phyloP scores from a whole-genome alignment of 1,139 yeast genomes.

The Scheffersomyces stambukii region DNA sequence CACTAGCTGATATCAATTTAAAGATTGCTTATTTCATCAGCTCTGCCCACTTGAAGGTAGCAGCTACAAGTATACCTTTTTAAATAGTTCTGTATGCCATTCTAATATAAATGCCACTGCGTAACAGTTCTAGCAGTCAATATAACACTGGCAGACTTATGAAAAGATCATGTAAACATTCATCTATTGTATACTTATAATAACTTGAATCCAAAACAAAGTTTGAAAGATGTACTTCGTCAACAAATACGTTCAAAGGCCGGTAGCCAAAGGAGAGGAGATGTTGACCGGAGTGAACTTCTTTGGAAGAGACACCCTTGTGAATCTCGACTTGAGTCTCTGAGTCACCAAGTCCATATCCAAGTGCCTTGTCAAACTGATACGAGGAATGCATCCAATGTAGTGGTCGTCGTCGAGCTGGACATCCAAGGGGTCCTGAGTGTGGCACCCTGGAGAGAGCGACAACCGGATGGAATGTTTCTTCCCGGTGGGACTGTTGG shows the following conservation, averaged over 20 bases:
- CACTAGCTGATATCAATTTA: no score
- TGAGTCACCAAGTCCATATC: conserved; percentile 89
- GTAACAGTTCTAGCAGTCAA: no score
- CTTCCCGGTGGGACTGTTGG: conserved; percentile 55
- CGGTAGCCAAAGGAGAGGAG: conserved; percentile 54
- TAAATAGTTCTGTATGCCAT: no score
- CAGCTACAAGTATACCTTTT: no score
- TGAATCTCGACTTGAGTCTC: conserved; percentile 75
- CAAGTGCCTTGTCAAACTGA: conserved; percentile 85
- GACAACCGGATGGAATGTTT: conserved; percentile 85
- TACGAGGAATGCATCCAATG: conserved; percentile 90
- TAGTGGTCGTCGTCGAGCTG: conserved; percentile 95
- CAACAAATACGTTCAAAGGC: conserved; percentile 6
- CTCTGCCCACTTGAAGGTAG: no score
- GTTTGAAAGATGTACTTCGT: not conserved
- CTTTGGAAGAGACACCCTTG: conserved; percentile 87
- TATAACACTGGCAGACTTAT: no score
- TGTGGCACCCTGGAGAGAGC: conserved; percentile 95
- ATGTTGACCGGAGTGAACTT: conserved; percentile 87
- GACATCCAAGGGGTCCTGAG: conserved; percentile 95
- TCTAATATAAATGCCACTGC: no score
- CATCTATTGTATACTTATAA: no score
- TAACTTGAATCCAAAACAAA: no score
- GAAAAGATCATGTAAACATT: no score
- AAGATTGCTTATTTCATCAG: no score